Base-by-base conservation (phyloP, 306 rosid genomes). In the Fragaria vesca region DNA sequence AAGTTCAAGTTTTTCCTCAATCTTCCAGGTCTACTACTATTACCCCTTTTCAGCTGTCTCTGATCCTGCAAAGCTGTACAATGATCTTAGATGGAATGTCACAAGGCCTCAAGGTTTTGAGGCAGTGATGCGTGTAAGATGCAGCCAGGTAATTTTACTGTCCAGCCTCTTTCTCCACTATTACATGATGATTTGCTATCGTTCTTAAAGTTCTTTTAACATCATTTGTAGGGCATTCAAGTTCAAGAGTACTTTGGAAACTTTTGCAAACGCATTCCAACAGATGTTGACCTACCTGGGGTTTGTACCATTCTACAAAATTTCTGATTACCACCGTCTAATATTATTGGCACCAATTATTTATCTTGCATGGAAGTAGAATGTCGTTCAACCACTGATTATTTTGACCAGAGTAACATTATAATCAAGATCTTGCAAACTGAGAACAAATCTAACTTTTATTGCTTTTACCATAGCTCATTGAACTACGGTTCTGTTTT, bases 61-160 rank as follows among this genome's bases (percentile, higher is more conserved):
- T 71, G 99, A 95, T 88, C 79, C 97, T 30, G 99, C 97, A 68
- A 95, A 87, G 86, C 97, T 95, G 69, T 95, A 91, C 87, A 95
- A 95, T 79, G 99, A 95, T 86, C 97, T 95, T 77, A 89, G 97
- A 88, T 95, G 99, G 99, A 95, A 93, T 78, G 83, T 95, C 77
- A 88, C 96, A 72, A 93, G 99, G 83, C 97, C 99, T 66, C 99
- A 95, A 87, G 99, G 99, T 75, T 91, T 91, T 80, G 97, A 95
- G 84, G 97, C 97, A 65, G 97, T 95, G 58, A 95, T 95, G 99
- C 97, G 99, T 79, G 97, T 95, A 75, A 82, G 99, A 82, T 95
- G 99, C 87, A 95, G 97, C 88, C 99, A 95, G 99, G 99, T 93
- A 85, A 68, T 70, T 43, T 84, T 16, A 57, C 71, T 43, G 69